Evolutionary conservation across 2,329 filamentous ascomycete genomes (phyloP).

Genomic region (Botrytis pseudocinerea): DNA sequence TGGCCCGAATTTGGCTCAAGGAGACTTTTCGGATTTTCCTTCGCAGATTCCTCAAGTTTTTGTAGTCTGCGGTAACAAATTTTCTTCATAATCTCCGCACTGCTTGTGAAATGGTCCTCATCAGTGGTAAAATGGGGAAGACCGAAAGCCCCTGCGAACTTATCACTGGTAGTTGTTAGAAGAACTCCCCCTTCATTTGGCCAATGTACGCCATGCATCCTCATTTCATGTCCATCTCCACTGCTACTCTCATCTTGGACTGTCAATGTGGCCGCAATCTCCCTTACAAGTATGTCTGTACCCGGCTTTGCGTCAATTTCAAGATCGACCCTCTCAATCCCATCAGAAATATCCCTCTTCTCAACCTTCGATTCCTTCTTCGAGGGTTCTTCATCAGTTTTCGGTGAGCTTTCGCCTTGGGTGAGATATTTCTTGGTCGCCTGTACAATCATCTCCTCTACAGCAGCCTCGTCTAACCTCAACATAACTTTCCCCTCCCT

Average conservation of each 20-base stretch:
- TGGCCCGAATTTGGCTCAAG: constrained; percentile 73
- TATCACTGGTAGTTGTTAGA: constrained; percentile 87
- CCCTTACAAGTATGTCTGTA: constrained; percentile 55
- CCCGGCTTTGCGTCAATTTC: constrained; percentile 18
- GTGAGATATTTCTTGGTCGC: constrained; percentile 26
- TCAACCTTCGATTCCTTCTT: background rate
- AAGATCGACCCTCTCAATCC: constrained; percentile 7
- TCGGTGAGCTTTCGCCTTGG: background rate
- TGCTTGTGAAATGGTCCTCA: constrained; percentile 53
- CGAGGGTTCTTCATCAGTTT: background rate
- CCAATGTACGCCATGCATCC: constrained; percentile 83
- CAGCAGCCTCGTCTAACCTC: constrained; percentile 57
- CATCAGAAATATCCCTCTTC: constrained; percentile 10
- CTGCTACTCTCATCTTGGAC: constrained; percentile 70
- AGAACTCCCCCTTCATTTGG: constrained; percentile 76
- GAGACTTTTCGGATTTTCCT: constrained; percentile 63
- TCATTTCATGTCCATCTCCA: constrained; percentile 76
- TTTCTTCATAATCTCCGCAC: constrained; percentile 67
- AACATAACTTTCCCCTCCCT: constrained; percentile 67
- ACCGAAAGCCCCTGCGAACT: constrained; percentile 88
- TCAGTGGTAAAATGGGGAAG: constrained; percentile 78
- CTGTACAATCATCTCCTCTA: constrained; percentile 18
- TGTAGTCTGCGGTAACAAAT: constrained; percentile 68
- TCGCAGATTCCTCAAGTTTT: constrained; percentile 58
- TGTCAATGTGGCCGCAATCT: constrained; percentile 68